These are phyloP conservation scores for Solanum infundibuliforme DNA, from an alignment of 257 asterid genomes.

Conservation along the genomic window DNA sequence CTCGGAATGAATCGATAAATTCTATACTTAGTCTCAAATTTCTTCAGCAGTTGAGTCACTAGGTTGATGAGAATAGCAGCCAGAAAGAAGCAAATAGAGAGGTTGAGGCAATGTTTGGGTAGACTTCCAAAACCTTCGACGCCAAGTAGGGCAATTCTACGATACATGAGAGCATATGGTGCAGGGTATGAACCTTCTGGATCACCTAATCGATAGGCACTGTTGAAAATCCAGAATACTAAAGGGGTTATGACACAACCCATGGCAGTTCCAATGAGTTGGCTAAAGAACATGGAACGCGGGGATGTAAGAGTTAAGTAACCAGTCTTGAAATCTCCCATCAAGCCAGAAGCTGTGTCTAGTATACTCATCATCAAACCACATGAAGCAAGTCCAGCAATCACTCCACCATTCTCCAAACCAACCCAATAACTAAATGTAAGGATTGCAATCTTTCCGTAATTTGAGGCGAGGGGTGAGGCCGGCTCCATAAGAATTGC, in stretches of 20 bases:
- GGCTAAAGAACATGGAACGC: slow-evolving; percentile 29
- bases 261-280: slow-evolving; percentile 24
- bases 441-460: slow-evolving; percentile 28
- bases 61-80: slow-evolving; percentile 23
- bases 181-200: slow-evolving; percentile 24
- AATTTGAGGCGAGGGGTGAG: slow-evolving; percentile 35
- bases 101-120: slow-evolving; percentile 44
- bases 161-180: slow-evolving; percentile 26
- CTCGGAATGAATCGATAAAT: slow-evolving; percentile 46
- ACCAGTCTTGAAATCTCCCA: slow-evolving; percentile 38
- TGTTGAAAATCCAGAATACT: slow-evolving; percentile 3
- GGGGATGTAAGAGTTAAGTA: slow-evolving; percentile 32
- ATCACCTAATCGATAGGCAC: neutral
- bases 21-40: slow-evolving; percentile 28
- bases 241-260: slow-evolving; percentile 30
- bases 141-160: slow-evolving; percentile 27
- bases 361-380: slow-evolving; percentile 29
- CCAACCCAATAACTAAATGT: slow-evolving; percentile 27
- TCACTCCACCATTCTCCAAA: slow-evolving; percentile 27
- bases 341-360: slow-evolving; percentile 23
- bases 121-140: slow-evolving; percentile 36
- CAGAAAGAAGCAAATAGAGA: slow-evolving; percentile 22
- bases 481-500: slow-evolving; percentile 37
- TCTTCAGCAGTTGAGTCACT: slow-evolving; percentile 7
- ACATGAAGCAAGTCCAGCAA: slow-evolving; percentile 29